These are phyloP conservation scores for Phoma sp. DNA, from an alignment of 2,329 filamentous ascomycete species.

Conservation along the genomic window DNA sequence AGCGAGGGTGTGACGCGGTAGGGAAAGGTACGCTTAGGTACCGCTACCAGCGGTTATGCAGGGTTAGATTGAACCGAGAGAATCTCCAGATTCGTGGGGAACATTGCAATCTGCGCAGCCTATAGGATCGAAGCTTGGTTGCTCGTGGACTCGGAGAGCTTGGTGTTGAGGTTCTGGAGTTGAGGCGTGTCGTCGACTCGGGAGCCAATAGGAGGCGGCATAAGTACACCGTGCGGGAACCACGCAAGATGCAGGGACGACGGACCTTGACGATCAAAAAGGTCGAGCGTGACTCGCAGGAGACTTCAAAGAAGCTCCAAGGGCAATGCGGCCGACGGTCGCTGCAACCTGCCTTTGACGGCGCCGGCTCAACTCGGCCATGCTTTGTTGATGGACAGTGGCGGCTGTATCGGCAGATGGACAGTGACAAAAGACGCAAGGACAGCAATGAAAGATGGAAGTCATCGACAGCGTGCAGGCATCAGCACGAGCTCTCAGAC, in stretches of 20 bases:
- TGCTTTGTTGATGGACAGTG: neutral
- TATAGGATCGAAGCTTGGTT: slow-evolving; percentile 36
- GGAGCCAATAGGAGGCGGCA: slow-evolving; percentile 37
- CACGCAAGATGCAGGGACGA: slow-evolving; percentile 37
- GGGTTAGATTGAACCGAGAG: slow-evolving; percentile 36
- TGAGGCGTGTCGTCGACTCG: slow-evolving; percentile 25
- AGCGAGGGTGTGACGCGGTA: slow-evolving; percentile 10
- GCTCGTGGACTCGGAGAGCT: slow-evolving; percentile 38
- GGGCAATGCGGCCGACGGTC: slow-evolving; percentile 15
- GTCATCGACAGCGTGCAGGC: too few species aligned
- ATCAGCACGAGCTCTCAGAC: too few species aligned
- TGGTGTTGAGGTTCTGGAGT: slow-evolving; percentile 45
- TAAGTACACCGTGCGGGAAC: slow-evolving; percentile 34
- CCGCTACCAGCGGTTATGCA: slow-evolving; percentile 43
- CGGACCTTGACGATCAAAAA: slow-evolving; percentile 11
- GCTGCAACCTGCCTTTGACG: slow-evolving; percentile 5
- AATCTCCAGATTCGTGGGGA: slow-evolving; percentile 34
- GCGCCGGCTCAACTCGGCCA: slow-evolving; percentile 11
- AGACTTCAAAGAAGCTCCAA: slow-evolving; percentile 1
- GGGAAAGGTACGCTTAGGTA: slow-evolving; percentile 14
- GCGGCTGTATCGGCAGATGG: too few species aligned
- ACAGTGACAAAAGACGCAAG: too few species aligned
- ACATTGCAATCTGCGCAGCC: slow-evolving; percentile 20
- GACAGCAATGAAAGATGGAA: too few species aligned
- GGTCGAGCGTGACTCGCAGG: slow-evolving; percentile 18